Evolutionary conservation across 2,329 filamentous ascomycete species (phyloP).

Genomic region (Fusarium illudens): DNA sequence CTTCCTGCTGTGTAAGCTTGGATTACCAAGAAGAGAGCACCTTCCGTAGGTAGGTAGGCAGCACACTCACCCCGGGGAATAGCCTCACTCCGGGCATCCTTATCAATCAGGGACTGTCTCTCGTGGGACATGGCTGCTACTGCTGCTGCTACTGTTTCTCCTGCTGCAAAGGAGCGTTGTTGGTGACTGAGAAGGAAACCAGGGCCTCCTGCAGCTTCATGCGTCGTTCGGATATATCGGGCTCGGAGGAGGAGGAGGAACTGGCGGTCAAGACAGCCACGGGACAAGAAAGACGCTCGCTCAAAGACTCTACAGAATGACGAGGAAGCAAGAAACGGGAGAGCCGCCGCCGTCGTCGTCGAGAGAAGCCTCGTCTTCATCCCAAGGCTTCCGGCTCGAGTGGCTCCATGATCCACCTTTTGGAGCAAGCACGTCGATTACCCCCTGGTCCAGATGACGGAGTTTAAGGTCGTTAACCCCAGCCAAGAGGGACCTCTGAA

Average conservation of each 20-base stretch:
- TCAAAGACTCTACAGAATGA: not conserved
- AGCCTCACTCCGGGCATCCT: conserved; percentile 12
- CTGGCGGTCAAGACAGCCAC: not conserved
- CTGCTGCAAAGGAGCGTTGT: not conserved
- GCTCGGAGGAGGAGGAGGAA: not conserved
- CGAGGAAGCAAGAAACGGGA: not conserved
- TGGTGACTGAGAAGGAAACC: not conserved
- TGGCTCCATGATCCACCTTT: conserved; percentile 10
- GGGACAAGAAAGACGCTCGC: not conserved
- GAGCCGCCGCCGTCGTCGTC: conserved; percentile 1
- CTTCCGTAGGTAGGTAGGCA: too few relatives aligned
- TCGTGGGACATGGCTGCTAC: conserved; percentile 13
- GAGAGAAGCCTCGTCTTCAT: conserved; percentile 19
- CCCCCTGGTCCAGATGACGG: not conserved
- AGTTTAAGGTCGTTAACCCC: conserved; percentile 2
- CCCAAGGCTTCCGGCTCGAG: not conserved
- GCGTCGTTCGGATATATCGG: conserved; percentile 5
- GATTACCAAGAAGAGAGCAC: too few relatives aligned
- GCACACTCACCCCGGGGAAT: conserved; percentile 28
- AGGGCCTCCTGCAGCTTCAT: not conserved
- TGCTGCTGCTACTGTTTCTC: not conserved
- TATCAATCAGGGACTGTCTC: conserved; percentile 12
- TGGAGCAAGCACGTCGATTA: not conserved
- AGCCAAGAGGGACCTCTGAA: not conserved
- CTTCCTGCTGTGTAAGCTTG: conserved; percentile 18